These are phyloP conservation scores for Leccinellum luteum DNA, from an alignment of 768 basidiomycete genomes.

Conservation along the genomic window DNA sequence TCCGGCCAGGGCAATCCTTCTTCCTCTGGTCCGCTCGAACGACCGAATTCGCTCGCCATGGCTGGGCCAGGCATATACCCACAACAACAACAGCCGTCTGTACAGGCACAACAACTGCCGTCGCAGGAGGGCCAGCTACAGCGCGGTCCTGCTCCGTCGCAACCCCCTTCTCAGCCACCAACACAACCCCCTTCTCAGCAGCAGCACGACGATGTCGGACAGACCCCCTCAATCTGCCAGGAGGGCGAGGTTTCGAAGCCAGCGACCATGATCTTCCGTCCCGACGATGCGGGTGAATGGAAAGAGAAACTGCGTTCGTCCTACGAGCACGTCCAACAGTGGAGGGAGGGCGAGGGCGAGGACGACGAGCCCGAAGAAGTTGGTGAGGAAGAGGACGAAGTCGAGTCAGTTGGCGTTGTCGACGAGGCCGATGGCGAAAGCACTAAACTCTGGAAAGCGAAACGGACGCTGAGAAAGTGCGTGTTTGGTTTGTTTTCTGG, in stretches of 20 bases:
- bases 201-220: constrained; percentile 19
- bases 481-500: constrained; percentile 33
- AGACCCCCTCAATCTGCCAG: constrained; percentile 6
- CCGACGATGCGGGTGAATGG: constrained; percentile 86
- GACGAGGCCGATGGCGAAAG: constrained; percentile 68
- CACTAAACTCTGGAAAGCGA: constrained; percentile 79
- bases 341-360: constrained; percentile 48
- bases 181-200: constrained; percentile 18
- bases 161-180: constrained; percentile 34
- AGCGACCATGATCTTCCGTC: constrained; percentile 81
- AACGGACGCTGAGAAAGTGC: constrained; percentile 85
- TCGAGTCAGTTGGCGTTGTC: constrained; percentile 49
- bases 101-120: constrained; percentile 27
- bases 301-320: constrained; percentile 69
- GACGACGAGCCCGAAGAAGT: constrained; percentile 64
- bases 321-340: constrained; percentile 45
- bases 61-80: constrained; percentile 40
- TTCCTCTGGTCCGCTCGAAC: constrained; percentile 49
- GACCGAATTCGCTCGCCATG: constrained; percentile 39
- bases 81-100: constrained; percentile 33
- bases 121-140: constrained; percentile 32
- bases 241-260: constrained; percentile 22
- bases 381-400: constrained; percentile 71
- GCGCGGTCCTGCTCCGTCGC: constrained; percentile 18
- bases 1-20: neutral